These are phyloP conservation scores for Coniochaeta hoffmannii DNA, from an alignment of 2,329 filamentous ascomycete genomes.

Conservation along the genomic window DNA sequence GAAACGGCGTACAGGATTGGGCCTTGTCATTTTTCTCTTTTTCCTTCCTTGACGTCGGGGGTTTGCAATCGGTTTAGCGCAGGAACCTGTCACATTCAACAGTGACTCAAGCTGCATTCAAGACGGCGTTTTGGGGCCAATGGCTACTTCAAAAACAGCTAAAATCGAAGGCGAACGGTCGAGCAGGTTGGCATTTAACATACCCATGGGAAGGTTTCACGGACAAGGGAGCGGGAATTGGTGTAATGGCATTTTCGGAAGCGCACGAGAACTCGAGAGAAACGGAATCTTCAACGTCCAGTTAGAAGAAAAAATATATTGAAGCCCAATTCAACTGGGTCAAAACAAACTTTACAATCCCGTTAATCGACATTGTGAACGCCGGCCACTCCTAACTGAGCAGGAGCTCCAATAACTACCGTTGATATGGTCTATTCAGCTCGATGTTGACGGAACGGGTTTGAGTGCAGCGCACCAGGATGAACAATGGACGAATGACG, in stretches of 20 bases:
- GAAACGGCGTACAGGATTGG: background rate
- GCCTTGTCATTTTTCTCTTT: background rate
- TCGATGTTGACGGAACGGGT: background rate
- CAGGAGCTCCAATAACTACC: too few species aligned
- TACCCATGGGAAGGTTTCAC: background rate
- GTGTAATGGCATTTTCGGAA: background rate
- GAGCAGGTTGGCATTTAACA: constrained; percentile 7
- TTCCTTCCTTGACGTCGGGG: background rate
- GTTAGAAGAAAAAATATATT: constrained; percentile 2
- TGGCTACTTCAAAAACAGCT: constrained; percentile 3
- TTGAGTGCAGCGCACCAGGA: too few species aligned
- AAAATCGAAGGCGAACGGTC: background rate
- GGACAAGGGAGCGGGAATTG: background rate
- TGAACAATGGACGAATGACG: too few species aligned
- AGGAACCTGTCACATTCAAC: constrained; percentile 1
- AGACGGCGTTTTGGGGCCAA: constrained; percentile 3
- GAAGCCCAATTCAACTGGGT: constrained; percentile 2
- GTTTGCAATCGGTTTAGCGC: background rate
- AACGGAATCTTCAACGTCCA: constrained; percentile 2
- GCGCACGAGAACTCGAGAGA: background rate
- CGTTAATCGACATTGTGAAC: background rate
- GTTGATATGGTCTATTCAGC: too few species aligned
- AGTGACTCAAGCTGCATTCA: constrained; percentile 1
- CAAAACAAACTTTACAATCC: background rate
- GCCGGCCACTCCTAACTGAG: too few species aligned